Conservation (phyloP, 805 yeast genomes). For the Lipomyces japonicus region DNA sequence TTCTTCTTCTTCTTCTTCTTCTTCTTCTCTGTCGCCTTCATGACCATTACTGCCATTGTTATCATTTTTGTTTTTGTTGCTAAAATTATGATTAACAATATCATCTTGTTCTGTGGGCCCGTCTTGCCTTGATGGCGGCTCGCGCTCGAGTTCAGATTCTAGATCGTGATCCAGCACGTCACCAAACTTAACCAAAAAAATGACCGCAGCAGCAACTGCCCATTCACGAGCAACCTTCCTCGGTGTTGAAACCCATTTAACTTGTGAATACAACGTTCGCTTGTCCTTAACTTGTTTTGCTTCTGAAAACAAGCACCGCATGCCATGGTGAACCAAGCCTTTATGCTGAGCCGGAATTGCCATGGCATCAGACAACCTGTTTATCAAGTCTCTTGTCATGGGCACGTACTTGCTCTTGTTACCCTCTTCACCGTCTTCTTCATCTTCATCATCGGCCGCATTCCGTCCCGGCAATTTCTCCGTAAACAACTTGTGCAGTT, state of each 20-base stretch:
- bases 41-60: too few species aligned
- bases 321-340: not conserved
- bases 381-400: not conserved
- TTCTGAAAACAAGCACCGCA: not conserved
- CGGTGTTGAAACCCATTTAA: not conserved
- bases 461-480: conserved; percentile 7
- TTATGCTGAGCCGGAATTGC: not conserved
- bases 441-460: not conserved
- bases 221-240: not conserved
- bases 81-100: too few species aligned
- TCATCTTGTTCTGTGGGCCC: too few species aligned
- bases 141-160: not conserved
- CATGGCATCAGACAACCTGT: not conserved
- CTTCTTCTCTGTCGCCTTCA: not conserved
- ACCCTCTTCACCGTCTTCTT: conserved; percentile 1
- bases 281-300: not conserved
- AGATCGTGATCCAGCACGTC: conserved; percentile 3
- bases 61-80: too few species aligned
- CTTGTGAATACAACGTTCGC: not conserved
- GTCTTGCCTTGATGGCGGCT: not conserved
- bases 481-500: conserved; percentile 9
- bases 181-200: conserved; percentile 13
- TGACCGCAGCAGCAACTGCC: conserved; percentile 14
- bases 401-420: not conserved
- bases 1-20: not conserved